Percentiles rank a stretch among this genome's conserved stretches.
These are phyloP conservation scores for Schwanniomyces vanrijiae DNA, from an alignment of 805 yeast genomes.

Conservation along the genomic window DNA sequence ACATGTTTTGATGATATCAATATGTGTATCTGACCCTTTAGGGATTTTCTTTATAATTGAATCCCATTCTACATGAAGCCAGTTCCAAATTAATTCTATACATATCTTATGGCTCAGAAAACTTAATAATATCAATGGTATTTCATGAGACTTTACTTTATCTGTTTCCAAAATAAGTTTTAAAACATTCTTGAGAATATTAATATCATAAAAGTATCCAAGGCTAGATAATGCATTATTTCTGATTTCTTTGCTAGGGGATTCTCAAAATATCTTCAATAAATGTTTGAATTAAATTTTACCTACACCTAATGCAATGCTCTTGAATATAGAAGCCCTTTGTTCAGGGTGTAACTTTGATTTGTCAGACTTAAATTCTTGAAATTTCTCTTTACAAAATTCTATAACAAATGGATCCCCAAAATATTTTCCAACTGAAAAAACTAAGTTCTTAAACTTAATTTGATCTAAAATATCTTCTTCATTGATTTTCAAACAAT, in stretches of 20 bases:
- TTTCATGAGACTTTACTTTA: conserved; percentile 65
- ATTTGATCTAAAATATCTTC: conserved; percentile 59
- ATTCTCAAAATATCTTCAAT: conserved; percentile 57
- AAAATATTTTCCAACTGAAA: conserved; percentile 56
- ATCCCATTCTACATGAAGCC: conserved; percentile 77
- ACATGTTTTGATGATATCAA: conserved; percentile 64
- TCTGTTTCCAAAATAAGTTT: conserved; percentile 55
- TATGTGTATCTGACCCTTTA: conserved; percentile 76
- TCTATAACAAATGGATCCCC: conserved; percentile 49
- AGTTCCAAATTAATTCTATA: conserved; percentile 66
- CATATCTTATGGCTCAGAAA: conserved; percentile 64
- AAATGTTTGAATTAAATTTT: conserved; percentile 62
- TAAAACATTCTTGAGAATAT: conserved; percentile 56
- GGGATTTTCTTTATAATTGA: conserved; percentile 66
- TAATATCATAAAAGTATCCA: conserved; percentile 58
- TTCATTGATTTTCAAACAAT: conserved; percentile 66
- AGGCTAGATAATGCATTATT: conserved; percentile 65
- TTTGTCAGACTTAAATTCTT: conserved; percentile 59
- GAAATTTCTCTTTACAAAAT: conserved; percentile 51
- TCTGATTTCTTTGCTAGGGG: conserved; percentile 65
- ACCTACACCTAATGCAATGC: conserved; percentile 69
- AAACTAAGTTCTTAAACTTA: conserved; percentile 65
- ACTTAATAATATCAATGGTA: conserved; percentile 75
- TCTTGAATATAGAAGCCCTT: conserved; percentile 60
- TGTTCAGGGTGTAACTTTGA: conserved; percentile 73